These are phyloP conservation scores for Chaetomiaceae sp. DNA, from an alignment of 2,329 filamentous ascomycete genomes.

Conservation along the genomic window DNA sequence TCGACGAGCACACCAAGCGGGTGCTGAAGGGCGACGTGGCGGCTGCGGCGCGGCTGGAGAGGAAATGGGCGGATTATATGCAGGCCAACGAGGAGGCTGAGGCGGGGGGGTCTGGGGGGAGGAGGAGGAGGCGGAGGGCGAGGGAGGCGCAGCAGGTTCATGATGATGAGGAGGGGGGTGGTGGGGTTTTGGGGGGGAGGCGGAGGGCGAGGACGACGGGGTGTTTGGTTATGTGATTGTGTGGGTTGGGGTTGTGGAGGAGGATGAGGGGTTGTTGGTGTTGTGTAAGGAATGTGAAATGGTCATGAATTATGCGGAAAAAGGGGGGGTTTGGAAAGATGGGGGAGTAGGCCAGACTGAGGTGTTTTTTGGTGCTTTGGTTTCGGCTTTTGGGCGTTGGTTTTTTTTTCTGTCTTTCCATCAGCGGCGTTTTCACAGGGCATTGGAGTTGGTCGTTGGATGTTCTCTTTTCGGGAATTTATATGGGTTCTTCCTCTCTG, in stretches of 20 bases:
- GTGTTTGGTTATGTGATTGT: constrained; percentile 25
- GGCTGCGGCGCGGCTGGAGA: constrained; percentile 72
- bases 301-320: no score
- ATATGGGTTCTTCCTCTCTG: no score
- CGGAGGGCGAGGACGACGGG: constrained; percentile 34
- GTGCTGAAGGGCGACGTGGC: constrained; percentile 72
- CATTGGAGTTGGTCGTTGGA: no score
- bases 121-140: constrained; percentile 70
- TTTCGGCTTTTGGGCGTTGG: no score
- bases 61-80: constrained; percentile 94
- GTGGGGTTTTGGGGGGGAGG: constrained; percentile 47
- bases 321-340: no score
- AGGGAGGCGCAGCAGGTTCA: constrained; percentile 77
- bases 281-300: no score
- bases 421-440: no score
- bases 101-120: constrained; percentile 57
- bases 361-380: no score
- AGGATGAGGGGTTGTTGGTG: no score
- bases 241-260: not conserved
- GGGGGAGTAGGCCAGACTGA: no score
- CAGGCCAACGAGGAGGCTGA: constrained; percentile 83
- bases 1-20: constrained; percentile 87
- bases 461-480: no score
- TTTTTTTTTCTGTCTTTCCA: no score
- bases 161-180: constrained; percentile 73